Base-by-base conservation (phyloP, 1,284 basidiomycete species). In the Rhodofomes roseus region DNA sequence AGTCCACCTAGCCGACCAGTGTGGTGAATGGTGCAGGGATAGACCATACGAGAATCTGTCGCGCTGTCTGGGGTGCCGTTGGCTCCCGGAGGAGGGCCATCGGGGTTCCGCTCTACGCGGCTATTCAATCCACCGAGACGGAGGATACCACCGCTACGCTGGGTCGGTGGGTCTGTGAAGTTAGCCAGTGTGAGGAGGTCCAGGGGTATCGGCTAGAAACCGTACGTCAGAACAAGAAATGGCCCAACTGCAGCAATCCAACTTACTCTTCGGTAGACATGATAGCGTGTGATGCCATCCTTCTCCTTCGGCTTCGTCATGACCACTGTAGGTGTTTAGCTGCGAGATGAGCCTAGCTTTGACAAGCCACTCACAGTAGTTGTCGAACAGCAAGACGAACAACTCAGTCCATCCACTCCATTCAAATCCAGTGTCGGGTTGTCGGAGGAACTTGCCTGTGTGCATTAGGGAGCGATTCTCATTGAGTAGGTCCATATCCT, bases 361-460 rank as follows among this genome's bases (percentile, higher is more conserved):
- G 29, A 39, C 2, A 50, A 23, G 8, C 31, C 31, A 65, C 91
- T 73, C 67, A 95, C 93, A 74, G 68, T 96, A 98, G 71, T 96
- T 93, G 71, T 97, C 96, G 71, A 98, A 96, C 4, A 98, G 77
- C 59, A 97, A 80, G 3, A 95, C 89, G 65, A 89, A 90, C 2
- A 96, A 77, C 68, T 97, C 95, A 50, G 85, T 88, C 91, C 92
- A 95, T 31, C 86, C 89, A 64, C 81, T 87, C 78, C 84, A 86
- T 70, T 90, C 87, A 59, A 92, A 85, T 14, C 88, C 87, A n/a
- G 84, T 89, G 60, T 96, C 95, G 16, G 93, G 89, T 66, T 95
- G 92, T 46, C 93, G 83, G 58, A 90, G 79, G 18, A 96, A 76
- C 66, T 88, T 92, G 18, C 94, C 90, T 1, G 89, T 84, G 67